Percentiles rank a stretch among this genome's conserved stretches.
phyloP scores from a whole-genome alignment of 345 rosid species.

The Barbarea vulgaris region DNA sequence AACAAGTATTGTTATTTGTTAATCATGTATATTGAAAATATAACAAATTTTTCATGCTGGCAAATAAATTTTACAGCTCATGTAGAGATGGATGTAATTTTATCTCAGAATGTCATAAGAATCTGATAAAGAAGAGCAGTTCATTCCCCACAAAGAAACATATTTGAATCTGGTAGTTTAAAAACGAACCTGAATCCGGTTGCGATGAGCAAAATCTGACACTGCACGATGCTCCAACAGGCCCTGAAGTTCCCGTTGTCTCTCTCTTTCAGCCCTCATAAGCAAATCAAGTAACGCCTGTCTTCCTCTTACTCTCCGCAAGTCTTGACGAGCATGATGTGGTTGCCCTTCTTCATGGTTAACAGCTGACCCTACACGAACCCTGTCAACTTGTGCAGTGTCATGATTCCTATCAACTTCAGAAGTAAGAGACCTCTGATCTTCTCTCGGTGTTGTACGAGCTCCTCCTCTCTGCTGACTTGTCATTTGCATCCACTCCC shows the following conservation, averaged over 20 bases:
- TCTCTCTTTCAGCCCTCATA: slow-evolving; percentile 83
- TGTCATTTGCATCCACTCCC: slow-evolving; percentile 97
- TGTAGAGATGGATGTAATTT: not conserved
- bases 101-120: slow-evolving; percentile 13
- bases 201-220: slow-evolving; percentile 98
- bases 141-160: slow-evolving; percentile 6
- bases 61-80: not conserved
- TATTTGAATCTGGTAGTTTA: not conserved
- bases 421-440: slow-evolving; percentile 46
- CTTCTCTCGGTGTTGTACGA: slow-evolving; percentile 65
- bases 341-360: slow-evolving; percentile 76
- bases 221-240: slow-evolving; percentile 96
- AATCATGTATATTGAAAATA: not conserved
- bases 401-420: slow-evolving; percentile 32
- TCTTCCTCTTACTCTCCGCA: slow-evolving; percentile 88
- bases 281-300: slow-evolving; percentile 90
- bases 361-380: slow-evolving; percentile 55
- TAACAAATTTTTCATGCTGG: not conserved
- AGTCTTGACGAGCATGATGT: slow-evolving; percentile 70
- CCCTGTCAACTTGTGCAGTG: slow-evolving; percentile 55
- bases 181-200: slow-evolving; percentile 84
- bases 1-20: not conserved
- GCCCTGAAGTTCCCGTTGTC: slow-evolving; percentile 87
- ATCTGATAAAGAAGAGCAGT: not conserved
- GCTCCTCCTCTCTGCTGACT: slow-evolving; percentile 83